Evolutionary conservation across 164 flowering plant genomes (phyloP).

Genomic region (Tetrastigma voinierianum): DNA sequence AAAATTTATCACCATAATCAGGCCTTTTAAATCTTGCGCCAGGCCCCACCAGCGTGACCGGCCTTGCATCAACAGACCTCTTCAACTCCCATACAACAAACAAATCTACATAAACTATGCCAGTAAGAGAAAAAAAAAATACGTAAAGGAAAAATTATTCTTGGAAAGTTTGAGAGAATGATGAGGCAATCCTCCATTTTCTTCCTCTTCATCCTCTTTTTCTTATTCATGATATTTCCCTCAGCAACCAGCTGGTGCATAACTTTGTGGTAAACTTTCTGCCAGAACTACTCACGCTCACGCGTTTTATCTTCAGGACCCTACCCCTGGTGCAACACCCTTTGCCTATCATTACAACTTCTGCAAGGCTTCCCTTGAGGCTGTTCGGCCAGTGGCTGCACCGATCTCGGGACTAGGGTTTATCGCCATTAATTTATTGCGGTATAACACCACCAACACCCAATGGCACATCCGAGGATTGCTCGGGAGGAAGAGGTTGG

Average conservation of each 20-base stretch:
- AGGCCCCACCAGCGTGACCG: no score
- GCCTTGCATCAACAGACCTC: no score
- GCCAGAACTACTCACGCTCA: constrained; percentile 35
- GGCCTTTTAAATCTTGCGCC: no score
- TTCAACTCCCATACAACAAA: no score
- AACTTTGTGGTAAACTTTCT: constrained; percentile 33
- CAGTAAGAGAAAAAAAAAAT: no score
- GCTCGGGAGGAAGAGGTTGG: constrained; percentile 19
- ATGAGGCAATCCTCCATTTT: constrained; percentile 4
- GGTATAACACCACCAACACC: constrained; percentile 38
- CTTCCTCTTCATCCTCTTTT: constrained; percentile 1
- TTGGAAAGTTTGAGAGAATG: background rate
- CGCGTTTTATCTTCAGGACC: no score
- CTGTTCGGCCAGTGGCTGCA: constrained; percentile 37
- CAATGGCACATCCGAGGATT: constrained; percentile 24
- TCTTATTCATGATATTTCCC: background rate
- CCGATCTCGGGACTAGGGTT: constrained; percentile 36
- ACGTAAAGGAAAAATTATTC: no score
- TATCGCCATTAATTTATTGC: constrained; percentile 34
- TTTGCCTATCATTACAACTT: constrained; percentile 41
- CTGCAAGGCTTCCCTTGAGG: constrained; percentile 41
- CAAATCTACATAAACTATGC: no score
- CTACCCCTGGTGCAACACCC: no score
- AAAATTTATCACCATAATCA: no score
- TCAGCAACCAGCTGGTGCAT: background rate